Conservation (phyloP, 2,329 filamentous ascomycete genomes). For the Cadophora gregata region DNA sequence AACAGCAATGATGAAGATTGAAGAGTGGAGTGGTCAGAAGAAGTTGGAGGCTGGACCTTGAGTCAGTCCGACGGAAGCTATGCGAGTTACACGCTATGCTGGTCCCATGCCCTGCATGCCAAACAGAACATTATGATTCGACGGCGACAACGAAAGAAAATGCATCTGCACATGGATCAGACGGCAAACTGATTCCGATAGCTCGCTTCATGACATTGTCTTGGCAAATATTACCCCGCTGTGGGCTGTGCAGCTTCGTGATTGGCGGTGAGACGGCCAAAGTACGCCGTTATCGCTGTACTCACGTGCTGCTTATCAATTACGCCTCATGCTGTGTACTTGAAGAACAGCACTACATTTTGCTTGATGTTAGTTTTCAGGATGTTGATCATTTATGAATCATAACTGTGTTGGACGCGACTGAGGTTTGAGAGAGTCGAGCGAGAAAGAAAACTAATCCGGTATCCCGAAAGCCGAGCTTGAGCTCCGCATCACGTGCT, state of each 20-base stretch:
- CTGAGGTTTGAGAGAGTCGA: neutral
- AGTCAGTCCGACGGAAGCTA: slow-evolving; percentile 1
- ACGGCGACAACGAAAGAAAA: slow-evolving; percentile 3
- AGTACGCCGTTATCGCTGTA: slow-evolving; percentile 17
- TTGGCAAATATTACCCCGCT: slow-evolving; percentile 19
- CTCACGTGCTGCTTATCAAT: slow-evolving; percentile 22
- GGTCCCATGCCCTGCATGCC: slow-evolving; percentile 2
- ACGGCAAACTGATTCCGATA: slow-evolving; percentile 19
- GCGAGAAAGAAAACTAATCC: neutral
- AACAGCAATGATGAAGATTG: neutral
- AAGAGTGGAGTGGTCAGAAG: slow-evolving; percentile 1
- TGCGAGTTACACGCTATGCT: neutral
- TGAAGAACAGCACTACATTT: neutral
- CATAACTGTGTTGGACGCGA: neutral
- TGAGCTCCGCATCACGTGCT: slow-evolving; percentile 6
- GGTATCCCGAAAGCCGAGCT: neutral
- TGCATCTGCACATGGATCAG: slow-evolving; percentile 13
- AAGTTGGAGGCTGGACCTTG: neutral
- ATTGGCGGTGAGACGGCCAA: slow-evolving; percentile 14
- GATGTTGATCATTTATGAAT: neutral
- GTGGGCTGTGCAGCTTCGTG: neutral
- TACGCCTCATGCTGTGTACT: neutral
- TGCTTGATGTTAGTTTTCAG: neutral
- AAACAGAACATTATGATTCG: slow-evolving; percentile 11
- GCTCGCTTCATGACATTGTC: slow-evolving; percentile 15